Evolutionary conservation across 306 rosid species (phyloP).

Genomic region (Prunus salicina): DNA sequence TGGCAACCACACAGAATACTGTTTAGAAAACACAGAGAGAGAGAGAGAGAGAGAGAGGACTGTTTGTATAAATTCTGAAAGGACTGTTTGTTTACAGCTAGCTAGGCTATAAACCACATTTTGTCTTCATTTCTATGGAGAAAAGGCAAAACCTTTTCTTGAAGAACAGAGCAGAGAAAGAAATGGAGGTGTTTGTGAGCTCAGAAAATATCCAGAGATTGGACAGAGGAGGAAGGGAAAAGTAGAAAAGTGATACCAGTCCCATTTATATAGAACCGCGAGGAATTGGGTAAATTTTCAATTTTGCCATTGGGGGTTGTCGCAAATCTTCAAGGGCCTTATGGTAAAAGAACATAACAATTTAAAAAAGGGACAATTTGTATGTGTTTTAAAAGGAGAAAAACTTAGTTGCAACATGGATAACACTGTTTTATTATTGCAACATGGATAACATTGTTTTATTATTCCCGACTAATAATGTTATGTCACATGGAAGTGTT

Average conservation of each 20-base stretch:
- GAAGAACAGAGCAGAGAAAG: background rate
- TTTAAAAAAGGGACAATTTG: too few species aligned
- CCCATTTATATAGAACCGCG: background rate
- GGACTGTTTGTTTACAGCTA: background rate
- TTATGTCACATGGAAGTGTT: too few species aligned
- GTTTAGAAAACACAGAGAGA: background rate
- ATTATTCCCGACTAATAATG: too few species aligned
- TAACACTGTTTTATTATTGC: too few species aligned
- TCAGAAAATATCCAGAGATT: slow-evolving; percentile 4
- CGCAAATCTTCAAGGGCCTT: background rate
- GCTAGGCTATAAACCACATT: background rate
- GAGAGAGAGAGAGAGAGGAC: background rate
- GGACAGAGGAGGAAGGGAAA: background rate
- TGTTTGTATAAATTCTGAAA: background rate
- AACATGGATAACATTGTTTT: too few species aligned
- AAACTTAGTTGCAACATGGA: too few species aligned
- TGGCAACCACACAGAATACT: background rate
- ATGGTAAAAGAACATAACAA: too few species aligned
- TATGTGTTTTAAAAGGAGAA: too few species aligned
- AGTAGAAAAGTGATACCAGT: background rate
- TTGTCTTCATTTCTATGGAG: background rate
- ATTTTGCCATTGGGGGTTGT: background rate
- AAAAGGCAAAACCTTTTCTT: background rate
- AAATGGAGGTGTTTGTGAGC: slow-evolving; percentile 3
- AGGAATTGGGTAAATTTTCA: background rate